Evolutionary conservation across 352 stramenopile species (phyloP), one percentile per base, ranked within the genome.

Genomic region (Hyphochytrium catenoides): DNA sequence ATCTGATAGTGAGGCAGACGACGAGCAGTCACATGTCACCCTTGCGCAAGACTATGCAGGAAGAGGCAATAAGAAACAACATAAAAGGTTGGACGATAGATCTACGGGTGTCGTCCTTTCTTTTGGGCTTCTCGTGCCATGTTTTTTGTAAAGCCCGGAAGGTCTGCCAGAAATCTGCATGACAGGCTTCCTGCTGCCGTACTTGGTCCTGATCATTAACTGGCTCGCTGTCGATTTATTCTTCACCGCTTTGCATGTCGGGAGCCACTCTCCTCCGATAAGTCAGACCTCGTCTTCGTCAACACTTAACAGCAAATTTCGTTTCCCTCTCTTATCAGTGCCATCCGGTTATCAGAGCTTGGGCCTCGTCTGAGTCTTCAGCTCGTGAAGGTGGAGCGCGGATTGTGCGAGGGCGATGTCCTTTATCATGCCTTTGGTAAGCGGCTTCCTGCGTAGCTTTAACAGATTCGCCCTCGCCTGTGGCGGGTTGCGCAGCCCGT

Each of bases 341-440:
- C 78, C 6, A 75, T 97, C 22, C 85, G 89, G 36, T 56, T 98
- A 36, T 71, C 86, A 4, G 90, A 98, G 61, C 71, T 98, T 22
- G 90, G 90, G 6, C 90, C 90, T 12, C 61, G 90, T 5, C 49
- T 97, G 19, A 91, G 73, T 14, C 52, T 97, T 17, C 73, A 90
- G 46, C 59, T 98, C 1, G 84, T 74, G 26, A 96, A 96, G 62
- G 87, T 97, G 25, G 79, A 98, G 60, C 65, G 85, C 34, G 87
- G 88, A 36, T 60, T 98, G 25, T 90, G 74, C 37, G 69, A 83
- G 22, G 88, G 90, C 27, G 89, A 97, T 53, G 82, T 98, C 27
- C 66, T 97, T 42, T 97, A 95, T 57, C 88, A 98, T 62, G 77
- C 79, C 16, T 94, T 79, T 57, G 63, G 55, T 56, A 41, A 21